Evolutionary conservation across 345 rosid species (phyloP).

Genomic region (Eucalyptus sideroxylon): DNA sequence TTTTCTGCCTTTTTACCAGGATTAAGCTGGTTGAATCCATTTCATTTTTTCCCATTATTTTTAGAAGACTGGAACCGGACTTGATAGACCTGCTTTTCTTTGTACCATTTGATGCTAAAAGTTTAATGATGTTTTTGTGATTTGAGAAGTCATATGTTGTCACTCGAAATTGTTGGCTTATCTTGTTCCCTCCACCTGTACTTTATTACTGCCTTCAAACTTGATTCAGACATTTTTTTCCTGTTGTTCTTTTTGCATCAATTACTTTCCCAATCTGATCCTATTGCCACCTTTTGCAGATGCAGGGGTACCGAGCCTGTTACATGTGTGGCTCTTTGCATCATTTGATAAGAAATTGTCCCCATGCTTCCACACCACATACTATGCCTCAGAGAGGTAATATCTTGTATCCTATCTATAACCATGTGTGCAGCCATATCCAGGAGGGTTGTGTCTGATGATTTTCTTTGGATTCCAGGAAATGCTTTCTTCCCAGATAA

Average conservation of each 20-base stretch:
- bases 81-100: not conserved
- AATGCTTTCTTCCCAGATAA: slow-evolving; percentile 13
- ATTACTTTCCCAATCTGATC: not conserved
- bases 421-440: not conserved
- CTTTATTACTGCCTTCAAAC: not conserved
- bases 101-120: not conserved
- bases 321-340: slow-evolving; percentile 38
- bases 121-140: not conserved
- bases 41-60: not conserved
- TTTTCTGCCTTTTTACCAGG: not conserved
- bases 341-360: slow-evolving; percentile 42
- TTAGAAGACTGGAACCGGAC: not conserved
- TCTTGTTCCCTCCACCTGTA: not conserved
- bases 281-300: not conserved
- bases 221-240: not conserved
- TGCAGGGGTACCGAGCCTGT: slow-evolving; percentile 27
- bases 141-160: not conserved
- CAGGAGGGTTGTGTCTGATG: not conserved
- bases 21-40: not conserved
- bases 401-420: not conserved
- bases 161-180: not conserved
- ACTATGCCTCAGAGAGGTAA: slow-evolving; percentile 24
- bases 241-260: not conserved
- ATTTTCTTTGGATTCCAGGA: slow-evolving; percentile 4
- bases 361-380: slow-evolving; percentile 8